These are phyloP conservation scores for Lepiota brunneoincarnata DNA, from an alignment of 768 basidiomycete genomes.

Conservation along the genomic window DNA sequence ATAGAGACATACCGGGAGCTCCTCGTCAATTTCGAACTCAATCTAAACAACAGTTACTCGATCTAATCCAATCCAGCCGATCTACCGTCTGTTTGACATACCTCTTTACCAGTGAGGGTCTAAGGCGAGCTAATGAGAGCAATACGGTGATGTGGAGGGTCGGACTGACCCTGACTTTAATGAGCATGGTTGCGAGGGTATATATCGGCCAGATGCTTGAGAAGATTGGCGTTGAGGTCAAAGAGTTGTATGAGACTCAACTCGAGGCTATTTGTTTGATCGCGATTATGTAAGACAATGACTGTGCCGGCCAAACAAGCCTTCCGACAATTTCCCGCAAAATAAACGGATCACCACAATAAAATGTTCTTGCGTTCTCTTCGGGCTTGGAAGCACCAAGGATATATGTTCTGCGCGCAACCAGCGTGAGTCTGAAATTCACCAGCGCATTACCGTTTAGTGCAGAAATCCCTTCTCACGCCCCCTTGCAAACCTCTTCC, in stretches of 20 bases:
- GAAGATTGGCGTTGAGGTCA: too few species aligned
- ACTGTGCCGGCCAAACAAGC: too few species aligned
- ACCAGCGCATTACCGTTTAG: too few species aligned
- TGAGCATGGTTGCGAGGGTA: constrained; percentile 52
- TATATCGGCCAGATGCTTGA: too few species aligned
- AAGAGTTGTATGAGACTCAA: too few species aligned
- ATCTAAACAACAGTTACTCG: constrained; percentile 46
- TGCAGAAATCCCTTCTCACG: too few species aligned
- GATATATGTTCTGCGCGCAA: too few species aligned
- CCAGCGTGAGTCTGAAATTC: too few species aligned
- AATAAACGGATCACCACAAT: too few species aligned
- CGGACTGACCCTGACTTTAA: constrained; percentile 80
- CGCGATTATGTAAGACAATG: too few species aligned
- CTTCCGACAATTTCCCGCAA: constrained; percentile 4
- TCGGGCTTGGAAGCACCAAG: too few species aligned
- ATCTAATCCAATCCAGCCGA: constrained; percentile 4
- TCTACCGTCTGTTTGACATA: constrained; percentile 26
- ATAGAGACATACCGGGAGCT: constrained; percentile 65
- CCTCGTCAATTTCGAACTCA: constrained; percentile 91
- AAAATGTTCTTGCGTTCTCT: neutral
- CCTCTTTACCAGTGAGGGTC: constrained; percentile 98
- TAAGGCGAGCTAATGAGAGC: constrained; percentile 26
- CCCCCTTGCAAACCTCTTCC: neutral
- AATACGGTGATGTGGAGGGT: neutral
- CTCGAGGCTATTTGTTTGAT: too few species aligned